Conservation (phyloP, 2,329 filamentous ascomycete genomes). For the Scedosporium apiospermum region DNA sequence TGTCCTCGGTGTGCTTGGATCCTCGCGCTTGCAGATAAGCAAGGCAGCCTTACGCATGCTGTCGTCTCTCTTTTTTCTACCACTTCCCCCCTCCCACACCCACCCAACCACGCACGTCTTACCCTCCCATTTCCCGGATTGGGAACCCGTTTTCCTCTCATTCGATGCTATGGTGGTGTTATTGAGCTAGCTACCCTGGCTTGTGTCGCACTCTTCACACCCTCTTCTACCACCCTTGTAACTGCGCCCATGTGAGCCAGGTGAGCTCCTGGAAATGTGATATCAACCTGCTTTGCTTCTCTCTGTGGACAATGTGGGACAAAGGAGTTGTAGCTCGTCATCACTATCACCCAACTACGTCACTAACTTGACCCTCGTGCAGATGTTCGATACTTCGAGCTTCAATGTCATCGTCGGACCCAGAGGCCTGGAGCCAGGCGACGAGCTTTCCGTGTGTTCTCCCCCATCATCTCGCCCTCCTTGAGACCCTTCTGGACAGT, state of each 20-base stretch:
- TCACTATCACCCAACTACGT: neutral
- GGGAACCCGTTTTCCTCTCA: no score
- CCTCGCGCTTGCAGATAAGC: neutral
- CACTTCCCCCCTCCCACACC: neutral
- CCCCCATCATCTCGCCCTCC: neutral
- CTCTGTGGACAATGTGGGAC: neutral
- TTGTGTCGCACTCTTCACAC: no score
- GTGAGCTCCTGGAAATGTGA: neutral
- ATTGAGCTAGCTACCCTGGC: no score
- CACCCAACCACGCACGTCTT: neutral
- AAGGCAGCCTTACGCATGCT: neutral
- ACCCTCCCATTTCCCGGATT: neutral
- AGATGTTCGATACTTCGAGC: slow-evolving; percentile 53
- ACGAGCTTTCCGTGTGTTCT: slow-evolving; percentile 45
- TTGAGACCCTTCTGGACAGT: neutral
- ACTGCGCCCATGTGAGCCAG: no score
- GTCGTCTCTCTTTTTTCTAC: neutral
- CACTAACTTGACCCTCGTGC: neutral
- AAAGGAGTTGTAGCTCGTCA: neutral
- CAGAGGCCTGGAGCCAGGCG: slow-evolving; percentile 41
- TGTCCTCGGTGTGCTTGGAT: neutral
- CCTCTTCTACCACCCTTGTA: no score
- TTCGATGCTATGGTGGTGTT: no score
- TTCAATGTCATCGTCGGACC: slow-evolving; percentile 49
- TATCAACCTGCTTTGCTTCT: neutral